These are phyloP conservation scores for Peterozyma toletana DNA, from an alignment of 805 yeast species.

Conservation along the genomic window DNA sequence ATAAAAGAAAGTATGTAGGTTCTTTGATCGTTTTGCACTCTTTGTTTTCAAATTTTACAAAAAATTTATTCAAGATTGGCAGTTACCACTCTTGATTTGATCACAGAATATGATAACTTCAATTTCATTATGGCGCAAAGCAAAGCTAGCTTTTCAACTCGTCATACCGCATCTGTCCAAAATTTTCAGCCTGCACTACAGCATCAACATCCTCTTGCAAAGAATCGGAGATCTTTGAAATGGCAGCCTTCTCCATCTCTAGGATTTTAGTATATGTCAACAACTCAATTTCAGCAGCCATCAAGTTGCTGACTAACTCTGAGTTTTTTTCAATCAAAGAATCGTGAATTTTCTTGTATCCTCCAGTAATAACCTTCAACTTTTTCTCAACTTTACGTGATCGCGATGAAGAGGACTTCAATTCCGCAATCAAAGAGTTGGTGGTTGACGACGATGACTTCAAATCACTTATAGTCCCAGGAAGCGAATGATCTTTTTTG, in stretches of 20 bases:
- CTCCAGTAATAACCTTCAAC: conserved; percentile 20
- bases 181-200: conserved; percentile 8
- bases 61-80: too few relatives aligned
- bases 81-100: too few relatives aligned
- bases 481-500: too few relatives aligned
- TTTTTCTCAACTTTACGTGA: conserved; percentile 24
- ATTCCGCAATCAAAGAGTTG: conserved; percentile 2
- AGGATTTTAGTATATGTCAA: conserved; percentile 10
- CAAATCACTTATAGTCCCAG: too few relatives aligned
- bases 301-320: conserved; percentile 11
- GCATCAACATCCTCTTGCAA: conserved; percentile 9
- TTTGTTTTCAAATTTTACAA: too few relatives aligned
- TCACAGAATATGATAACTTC: too few relatives aligned
- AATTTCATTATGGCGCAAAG: too few relatives aligned
- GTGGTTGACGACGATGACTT: too few relatives aligned
- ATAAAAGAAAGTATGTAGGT: background rate
- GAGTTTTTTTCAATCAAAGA: conserved; percentile 11
- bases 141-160: conserved; percentile 2
- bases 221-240: conserved; percentile 2
- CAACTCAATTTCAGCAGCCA: conserved; percentile 6
- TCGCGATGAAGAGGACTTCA: conserved; percentile 10
- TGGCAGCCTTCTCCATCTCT: conserved; percentile 9
- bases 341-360: conserved; percentile 23
- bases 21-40: background rate
- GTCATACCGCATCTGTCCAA: conserved; percentile 9